Percentiles rank a stretch among this genome's conserved stretches.
Evolutionary conservation across 2,329 filamentous ascomycete species (phyloP).

Genomic region (Botrytis porri): DNA sequence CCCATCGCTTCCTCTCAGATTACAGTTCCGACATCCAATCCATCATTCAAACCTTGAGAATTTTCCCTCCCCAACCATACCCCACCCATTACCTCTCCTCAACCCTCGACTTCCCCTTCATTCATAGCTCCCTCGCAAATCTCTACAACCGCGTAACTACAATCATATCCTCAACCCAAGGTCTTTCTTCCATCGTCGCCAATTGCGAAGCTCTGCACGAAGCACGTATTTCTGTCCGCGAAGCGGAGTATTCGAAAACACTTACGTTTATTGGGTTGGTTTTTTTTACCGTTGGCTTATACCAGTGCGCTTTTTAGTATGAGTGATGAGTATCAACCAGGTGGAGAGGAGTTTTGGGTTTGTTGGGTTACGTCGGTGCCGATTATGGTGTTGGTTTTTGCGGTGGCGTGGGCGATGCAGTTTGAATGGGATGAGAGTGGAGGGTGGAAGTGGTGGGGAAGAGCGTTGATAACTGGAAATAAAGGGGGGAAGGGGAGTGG

Average conservation of each 20-base stretch:
- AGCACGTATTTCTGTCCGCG: background rate
- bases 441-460: background rate
- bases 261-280: slow-evolving; percentile 4
- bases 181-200: slow-evolving; percentile 5
- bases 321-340: slow-evolving; percentile 7
- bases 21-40: background rate
- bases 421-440: background rate
- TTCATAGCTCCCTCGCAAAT: background rate
- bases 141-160: background rate
- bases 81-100: background rate
- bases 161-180: background rate
- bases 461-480: background rate
- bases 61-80: background rate
- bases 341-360: background rate
- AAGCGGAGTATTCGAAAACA: background rate
- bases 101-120: background rate
- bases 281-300: background rate
- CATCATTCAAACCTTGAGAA: slow-evolving; percentile 3
- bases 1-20: slow-evolving; percentile 4
- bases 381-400: background rate
- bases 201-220: slow-evolving; percentile 1
- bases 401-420: background rate
- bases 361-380: slow-evolving; percentile 3
- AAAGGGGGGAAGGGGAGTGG: background rate
- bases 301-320: slow-evolving; percentile 12